Conservation (phyloP, 257 asterid species). For the Rehmannia glutinosa region DNA sequence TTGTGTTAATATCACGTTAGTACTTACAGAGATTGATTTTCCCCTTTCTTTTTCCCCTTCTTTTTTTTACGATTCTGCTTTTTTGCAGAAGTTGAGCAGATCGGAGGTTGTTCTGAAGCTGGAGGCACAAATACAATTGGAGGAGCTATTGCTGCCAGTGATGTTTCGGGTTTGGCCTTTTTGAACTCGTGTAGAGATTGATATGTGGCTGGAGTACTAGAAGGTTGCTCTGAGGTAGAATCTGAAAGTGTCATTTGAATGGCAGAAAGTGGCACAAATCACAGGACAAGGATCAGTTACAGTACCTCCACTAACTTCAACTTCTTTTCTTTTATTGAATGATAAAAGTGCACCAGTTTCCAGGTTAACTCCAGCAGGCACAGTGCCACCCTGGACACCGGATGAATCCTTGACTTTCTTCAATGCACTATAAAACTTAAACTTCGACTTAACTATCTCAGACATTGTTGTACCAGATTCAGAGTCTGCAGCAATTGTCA, state of each 20-base stretch:
- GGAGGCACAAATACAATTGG: constrained; percentile 44
- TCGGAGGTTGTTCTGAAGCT: constrained; percentile 9
- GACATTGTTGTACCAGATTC: constrained; percentile 26
- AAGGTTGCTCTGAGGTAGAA: constrained; percentile 12
- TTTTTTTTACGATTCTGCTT: constrained; percentile 25
- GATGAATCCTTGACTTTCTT: constrained; percentile 21
- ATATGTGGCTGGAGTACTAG: not conserved
- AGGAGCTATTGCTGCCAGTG: no score
- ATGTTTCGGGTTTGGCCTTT: constrained; percentile 28
- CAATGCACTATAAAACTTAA: constrained; percentile 30
- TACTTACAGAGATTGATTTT: constrained; percentile 37
- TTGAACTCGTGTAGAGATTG: constrained; percentile 29
- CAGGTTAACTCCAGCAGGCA: not conserved
- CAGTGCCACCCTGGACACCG: not conserved
- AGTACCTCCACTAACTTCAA: no score
- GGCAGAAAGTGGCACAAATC: no score
- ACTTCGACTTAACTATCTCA: constrained; percentile 44
- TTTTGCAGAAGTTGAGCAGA: constrained; percentile 14
- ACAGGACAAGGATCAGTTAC: no score
- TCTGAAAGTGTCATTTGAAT: not conserved
- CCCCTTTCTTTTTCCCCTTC: constrained; percentile 21
- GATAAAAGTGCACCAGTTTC: no score
- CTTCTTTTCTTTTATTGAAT: no score
- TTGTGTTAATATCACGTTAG: no score
- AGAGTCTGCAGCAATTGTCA: constrained; percentile 46